These are phyloP conservation scores for Fraxinus xanthoxyloides DNA, from an alignment of 305 asterid species.

Conservation along the genomic window DNA sequence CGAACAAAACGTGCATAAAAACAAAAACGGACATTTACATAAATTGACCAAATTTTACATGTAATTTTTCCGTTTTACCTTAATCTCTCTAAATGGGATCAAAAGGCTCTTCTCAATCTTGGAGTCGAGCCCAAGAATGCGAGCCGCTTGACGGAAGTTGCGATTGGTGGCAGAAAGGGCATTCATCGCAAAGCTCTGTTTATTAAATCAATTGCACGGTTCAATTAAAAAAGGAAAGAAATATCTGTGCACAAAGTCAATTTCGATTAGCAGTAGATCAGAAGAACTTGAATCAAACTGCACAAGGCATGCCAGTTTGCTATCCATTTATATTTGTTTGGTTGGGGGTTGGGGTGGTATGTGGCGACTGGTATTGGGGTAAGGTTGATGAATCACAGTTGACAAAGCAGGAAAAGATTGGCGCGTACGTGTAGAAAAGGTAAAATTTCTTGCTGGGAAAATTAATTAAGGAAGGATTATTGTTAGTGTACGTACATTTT, in stretches of 20 bases:
- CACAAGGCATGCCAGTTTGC: neutral
- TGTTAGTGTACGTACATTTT: too few relatives aligned
- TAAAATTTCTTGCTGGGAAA: too few relatives aligned
- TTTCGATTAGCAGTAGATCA: neutral
- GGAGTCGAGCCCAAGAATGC: constrained; percentile 81
- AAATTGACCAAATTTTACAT: neutral
- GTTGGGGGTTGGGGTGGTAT: neutral
- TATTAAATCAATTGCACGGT: neutral
- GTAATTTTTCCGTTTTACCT: constrained; percentile 38
- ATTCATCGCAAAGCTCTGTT: constrained; percentile 44
- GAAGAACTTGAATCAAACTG: neutral
- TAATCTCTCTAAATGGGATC: constrained; percentile 92
- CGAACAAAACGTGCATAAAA: neutral
- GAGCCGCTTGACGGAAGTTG: constrained; percentile 82
- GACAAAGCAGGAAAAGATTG: neutral
- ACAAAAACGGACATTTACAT: neutral
- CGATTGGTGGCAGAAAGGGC: constrained; percentile 95
- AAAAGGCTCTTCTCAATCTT: constrained; percentile 81
- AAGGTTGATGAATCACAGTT: neutral
- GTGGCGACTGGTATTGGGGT: neutral
- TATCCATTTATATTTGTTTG: neutral
- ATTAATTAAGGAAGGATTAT: too few relatives aligned
- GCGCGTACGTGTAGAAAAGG: neutral
- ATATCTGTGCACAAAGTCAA: neutral
- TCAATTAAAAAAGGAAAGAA: neutral